Evolutionary conservation across 768 basidiomycete genomes (phyloP).

Genomic region (Antrodiella citrinella): DNA sequence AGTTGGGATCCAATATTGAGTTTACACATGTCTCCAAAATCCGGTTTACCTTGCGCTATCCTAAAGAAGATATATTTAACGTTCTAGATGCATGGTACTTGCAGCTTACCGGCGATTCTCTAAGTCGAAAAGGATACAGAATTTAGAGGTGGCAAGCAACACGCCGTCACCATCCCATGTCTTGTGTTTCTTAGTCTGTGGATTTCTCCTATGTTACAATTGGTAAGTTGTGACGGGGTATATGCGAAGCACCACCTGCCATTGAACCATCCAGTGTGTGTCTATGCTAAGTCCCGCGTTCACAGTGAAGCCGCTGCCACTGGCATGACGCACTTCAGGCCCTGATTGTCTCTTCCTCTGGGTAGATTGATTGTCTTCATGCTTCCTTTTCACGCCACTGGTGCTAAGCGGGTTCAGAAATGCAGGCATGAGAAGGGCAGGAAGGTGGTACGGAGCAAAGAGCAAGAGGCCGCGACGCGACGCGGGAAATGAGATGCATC

Average conservation of each 20-base stretch:
- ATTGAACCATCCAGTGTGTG: conserved; percentile 83
- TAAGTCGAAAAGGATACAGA: conserved; percentile 45
- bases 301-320: conserved; percentile 2
- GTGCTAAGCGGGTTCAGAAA: background rate
- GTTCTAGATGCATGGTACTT: too few relatives aligned
- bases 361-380: conserved; percentile 2
- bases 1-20: conserved; percentile 27
- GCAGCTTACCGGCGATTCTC: conserved; percentile 50
- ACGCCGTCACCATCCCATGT: conserved; percentile 82
- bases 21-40: conserved; percentile 25
- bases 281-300: conserved; percentile 50
- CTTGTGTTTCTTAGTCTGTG: conserved; percentile 68
- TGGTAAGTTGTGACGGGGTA: background rate
- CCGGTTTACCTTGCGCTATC: too few relatives aligned
- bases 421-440: too few relatives aligned
- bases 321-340: background rate
- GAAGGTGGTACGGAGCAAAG: too few relatives aligned
- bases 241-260: conserved; percentile 31
- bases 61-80: too few relatives aligned
- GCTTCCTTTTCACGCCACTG: conserved; percentile 5
- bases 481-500: too few relatives aligned
- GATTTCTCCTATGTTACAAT: conserved; percentile 55
- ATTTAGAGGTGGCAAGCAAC: conserved; percentile 35
- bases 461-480: too few relatives aligned
- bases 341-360: conserved; percentile 2